Evolutionary conservation across 1,139 yeast species (phyloP).

Genomic region (Magnusiomyces ingens): DNA sequence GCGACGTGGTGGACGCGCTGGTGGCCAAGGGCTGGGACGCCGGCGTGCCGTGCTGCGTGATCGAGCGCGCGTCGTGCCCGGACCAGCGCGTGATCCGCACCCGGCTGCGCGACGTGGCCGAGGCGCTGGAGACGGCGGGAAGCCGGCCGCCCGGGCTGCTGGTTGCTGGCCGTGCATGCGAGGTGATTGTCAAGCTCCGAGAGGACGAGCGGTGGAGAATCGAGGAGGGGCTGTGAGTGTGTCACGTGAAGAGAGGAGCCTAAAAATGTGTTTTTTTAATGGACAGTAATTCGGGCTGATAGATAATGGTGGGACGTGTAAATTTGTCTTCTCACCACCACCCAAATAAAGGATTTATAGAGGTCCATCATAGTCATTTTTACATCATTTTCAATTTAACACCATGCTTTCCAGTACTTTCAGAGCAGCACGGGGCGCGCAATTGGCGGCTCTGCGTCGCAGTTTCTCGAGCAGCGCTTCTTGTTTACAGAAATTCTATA

Average conservation of each 20-base stretch:
- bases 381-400: too few species aligned
- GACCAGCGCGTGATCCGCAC: conserved; percentile 86
- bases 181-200: conserved; percentile 37
- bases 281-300: too few species aligned
- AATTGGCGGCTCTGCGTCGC: too few species aligned
- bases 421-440: too few species aligned
- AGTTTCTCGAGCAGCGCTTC: too few species aligned
- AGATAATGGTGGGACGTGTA: too few species aligned
- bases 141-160: conserved; percentile 91
- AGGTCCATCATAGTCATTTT: too few species aligned
- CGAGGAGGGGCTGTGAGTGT: conserved; percentile 47
- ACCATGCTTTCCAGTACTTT: too few species aligned
- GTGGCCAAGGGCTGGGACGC: conserved; percentile 56
- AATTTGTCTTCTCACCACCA: too few species aligned
- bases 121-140: conserved; percentile 73
- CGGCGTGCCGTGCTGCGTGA: conserved; percentile 70
- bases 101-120: conserved; percentile 54
- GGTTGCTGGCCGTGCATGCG: conserved; percentile 76
- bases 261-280: too few species aligned
- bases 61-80: conserved; percentile 89
- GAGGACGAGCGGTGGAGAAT: conserved; percentile 41
- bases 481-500: not conserved
- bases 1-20: conserved; percentile 57
- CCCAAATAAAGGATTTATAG: too few species aligned
- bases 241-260: too few species aligned